A percentile compares a stretch with the other conserved stretches of the same genome.
phyloP scores from a whole-genome alignment of 192 early-diverging fungal genomes.

The Paraglomus occultum region DNA sequence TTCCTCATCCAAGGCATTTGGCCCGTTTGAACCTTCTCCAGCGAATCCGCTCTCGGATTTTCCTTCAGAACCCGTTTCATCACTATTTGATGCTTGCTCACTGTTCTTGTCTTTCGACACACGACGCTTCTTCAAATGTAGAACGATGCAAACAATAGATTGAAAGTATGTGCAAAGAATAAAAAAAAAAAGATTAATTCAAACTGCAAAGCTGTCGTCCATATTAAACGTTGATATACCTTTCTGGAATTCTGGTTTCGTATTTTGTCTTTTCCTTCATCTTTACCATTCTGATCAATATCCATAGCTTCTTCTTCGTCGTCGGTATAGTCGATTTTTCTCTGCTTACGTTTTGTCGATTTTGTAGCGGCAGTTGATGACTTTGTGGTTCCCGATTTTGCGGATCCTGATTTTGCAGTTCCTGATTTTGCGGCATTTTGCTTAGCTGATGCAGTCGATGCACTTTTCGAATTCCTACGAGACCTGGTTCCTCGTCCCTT shows the following conservation, averaged over 20 bases:
- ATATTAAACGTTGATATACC: no score
- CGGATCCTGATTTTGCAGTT: slow-evolving; percentile 1
- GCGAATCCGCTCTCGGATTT: no score
- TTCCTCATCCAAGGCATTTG: slow-evolving; percentile 2
- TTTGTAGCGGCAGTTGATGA: not conserved
- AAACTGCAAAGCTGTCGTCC: no score
- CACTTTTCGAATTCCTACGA: not conserved
- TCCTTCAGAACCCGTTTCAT: no score
- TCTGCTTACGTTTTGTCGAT: slow-evolving; percentile 14
- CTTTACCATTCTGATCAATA: not conserved
- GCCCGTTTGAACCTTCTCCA: slow-evolving; percentile 8
- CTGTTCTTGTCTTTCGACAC: no score
- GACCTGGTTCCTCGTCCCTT: slow-evolving; percentile 1
- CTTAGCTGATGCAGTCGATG: not conserved
- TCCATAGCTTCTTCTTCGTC: slow-evolving; percentile 20
- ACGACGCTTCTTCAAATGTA: no score
- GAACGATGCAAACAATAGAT: no score
- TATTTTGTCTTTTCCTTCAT: no score
- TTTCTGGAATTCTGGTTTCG: no score
- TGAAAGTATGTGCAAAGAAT: no score
- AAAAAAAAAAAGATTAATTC: no score
- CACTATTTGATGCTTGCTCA: no score
- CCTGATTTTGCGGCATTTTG: not conserved
- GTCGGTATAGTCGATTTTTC: slow-evolving; percentile 23
- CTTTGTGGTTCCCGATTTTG: not conserved